These are phyloP conservation scores for Clausena lansium DNA, from an alignment of 345 rosid genomes.

Conservation along the genomic window DNA sequence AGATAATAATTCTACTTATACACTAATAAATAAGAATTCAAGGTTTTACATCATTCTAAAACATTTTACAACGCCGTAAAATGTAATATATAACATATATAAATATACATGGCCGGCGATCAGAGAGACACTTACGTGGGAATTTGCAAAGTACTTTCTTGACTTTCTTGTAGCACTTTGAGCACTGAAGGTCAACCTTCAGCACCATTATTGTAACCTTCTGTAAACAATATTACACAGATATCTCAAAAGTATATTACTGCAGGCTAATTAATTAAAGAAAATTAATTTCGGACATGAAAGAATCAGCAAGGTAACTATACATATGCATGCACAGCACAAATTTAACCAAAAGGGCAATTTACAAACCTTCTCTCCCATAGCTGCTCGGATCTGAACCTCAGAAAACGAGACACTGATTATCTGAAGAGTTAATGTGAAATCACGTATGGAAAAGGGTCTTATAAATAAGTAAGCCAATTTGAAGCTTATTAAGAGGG, in stretches of 20 bases:
- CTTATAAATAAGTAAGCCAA: too few relatives aligned
- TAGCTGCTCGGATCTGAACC: not conserved
- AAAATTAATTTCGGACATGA: not conserved
- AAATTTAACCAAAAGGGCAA: not conserved
- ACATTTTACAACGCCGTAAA: too few relatives aligned
- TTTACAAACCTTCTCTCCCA: not conserved
- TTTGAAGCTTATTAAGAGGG: too few relatives aligned
- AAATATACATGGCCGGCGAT: too few relatives aligned
- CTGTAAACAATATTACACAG: not conserved
- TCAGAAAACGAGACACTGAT: too few relatives aligned
- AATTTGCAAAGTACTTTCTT: conserved; percentile 63
- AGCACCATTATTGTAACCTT: conserved; percentile 69
- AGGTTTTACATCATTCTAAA: too few relatives aligned
- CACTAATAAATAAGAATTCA: too few relatives aligned
- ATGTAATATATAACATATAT: too few relatives aligned
- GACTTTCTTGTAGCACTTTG: conserved; percentile 63
- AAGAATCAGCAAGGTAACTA: not conserved
- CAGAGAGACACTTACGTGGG: conserved; percentile 57
- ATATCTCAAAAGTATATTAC: not conserved
- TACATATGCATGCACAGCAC: not conserved
- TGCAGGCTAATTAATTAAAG: not conserved
- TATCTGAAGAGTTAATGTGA: too few relatives aligned
- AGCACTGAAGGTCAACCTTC: conserved; percentile 66
- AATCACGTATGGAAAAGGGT: too few relatives aligned
- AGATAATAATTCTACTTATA: too few relatives aligned